Base-by-base conservation (phyloP, 495 filamentous ascomycete species). In the Xylaria scruposa region DNA sequence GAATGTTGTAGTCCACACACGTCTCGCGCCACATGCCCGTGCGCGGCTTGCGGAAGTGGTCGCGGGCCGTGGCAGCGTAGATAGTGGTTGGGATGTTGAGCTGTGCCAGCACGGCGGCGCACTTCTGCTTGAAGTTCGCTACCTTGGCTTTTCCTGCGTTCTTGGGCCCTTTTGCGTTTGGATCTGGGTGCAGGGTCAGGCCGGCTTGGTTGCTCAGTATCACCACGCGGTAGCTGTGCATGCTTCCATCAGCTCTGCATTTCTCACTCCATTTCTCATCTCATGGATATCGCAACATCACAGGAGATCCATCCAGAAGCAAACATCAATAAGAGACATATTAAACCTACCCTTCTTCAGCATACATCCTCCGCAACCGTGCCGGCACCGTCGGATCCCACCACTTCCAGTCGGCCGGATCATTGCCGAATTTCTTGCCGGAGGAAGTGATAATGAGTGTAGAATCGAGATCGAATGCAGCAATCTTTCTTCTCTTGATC, bases 381-480 rank as follows among this genome's bases (percentile, higher is more conserved):
- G 77, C 80, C 0, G 93, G 93, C 1, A 98, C 93, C 21, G 80
- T 86, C 12, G 81, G 56, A 77, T 97, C 84, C 95, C 95, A 98
- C 96, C 96, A 99, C 81, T 92, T 92, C 96, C 96, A 99, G 80
- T 98, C 96, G 4, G 85, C 80, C 0, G 89, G 86, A 71, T 89
- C 89, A 72, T 85, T 87, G 7, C 89, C 86, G 71, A 94, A 95
- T 36, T 86, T 89, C 77, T 94, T 96, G 6, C 95, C 95, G 0
- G 96, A 97, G 0, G 87, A 84, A 0, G 93, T 91, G 4, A 84
- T 83, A 68, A 98, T 93, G 19, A 99, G 79, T 7, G 97, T 99
- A 51, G 92, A 95, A 81, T 97, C 96, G 68, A 99, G 88, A 77
- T 99, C 96, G 79, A 99, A 98, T 0, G 91, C 92, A 29, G 95